A percentile compares a stretch with the other conserved stretches of the same genome.
Evolutionary conservation across 2,329 filamentous ascomycete genomes (phyloP).

Genomic region (Microdochium trichocladiopsis): DNA sequence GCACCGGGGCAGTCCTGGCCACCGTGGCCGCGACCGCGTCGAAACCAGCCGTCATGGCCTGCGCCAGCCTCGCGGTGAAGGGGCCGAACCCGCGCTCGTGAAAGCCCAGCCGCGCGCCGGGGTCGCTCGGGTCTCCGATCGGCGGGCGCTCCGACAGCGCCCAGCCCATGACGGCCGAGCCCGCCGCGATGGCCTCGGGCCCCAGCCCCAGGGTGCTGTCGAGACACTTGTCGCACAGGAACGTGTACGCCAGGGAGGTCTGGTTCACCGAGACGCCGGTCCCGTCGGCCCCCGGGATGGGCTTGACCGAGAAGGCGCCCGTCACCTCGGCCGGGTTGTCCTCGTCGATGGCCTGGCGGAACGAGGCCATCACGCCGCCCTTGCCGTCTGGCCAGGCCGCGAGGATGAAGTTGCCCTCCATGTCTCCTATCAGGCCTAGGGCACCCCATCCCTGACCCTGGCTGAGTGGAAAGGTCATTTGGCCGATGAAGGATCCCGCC

Average conservation of each 20-base stretch:
- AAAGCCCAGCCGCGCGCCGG: slow-evolving; percentile 15
- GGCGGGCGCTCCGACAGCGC: slow-evolving; percentile 14
- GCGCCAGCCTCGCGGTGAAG: slow-evolving; percentile 21
- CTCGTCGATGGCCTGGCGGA: slow-evolving; percentile 34
- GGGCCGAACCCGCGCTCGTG: slow-evolving; percentile 22
- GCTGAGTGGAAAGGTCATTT: slow-evolving; percentile 31
- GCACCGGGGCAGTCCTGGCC: slow-evolving; percentile 18
- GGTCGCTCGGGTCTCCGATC: slow-evolving; percentile 12
- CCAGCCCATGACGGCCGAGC: slow-evolving; percentile 26
- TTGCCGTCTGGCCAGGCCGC: slow-evolving; percentile 34
- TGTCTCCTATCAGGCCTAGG: slow-evolving; percentile 33
- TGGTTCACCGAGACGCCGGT: slow-evolving; percentile 28
- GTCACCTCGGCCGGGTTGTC: slow-evolving; percentile 34
- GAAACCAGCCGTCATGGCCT: slow-evolving; percentile 26
- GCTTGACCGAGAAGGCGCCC: slow-evolving; percentile 28
- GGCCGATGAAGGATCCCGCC: slow-evolving; percentile 36
- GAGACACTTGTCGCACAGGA: slow-evolving; percentile 32
- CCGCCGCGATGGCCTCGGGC: slow-evolving; percentile 10
- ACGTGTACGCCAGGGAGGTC: slow-evolving; percentile 36
- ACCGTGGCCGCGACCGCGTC: slow-evolving; percentile 31
- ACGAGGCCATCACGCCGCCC: slow-evolving; percentile 28
- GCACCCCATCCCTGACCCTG: slow-evolving; percentile 36
- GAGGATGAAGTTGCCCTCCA: slow-evolving; percentile 36
- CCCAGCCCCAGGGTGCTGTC: slow-evolving; percentile 18
- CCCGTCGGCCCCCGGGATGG: slow-evolving; percentile 26